phyloP scores from a whole-genome alignment of 352 stramenopile genomes.

The Pythium utonaiense region DNA sequence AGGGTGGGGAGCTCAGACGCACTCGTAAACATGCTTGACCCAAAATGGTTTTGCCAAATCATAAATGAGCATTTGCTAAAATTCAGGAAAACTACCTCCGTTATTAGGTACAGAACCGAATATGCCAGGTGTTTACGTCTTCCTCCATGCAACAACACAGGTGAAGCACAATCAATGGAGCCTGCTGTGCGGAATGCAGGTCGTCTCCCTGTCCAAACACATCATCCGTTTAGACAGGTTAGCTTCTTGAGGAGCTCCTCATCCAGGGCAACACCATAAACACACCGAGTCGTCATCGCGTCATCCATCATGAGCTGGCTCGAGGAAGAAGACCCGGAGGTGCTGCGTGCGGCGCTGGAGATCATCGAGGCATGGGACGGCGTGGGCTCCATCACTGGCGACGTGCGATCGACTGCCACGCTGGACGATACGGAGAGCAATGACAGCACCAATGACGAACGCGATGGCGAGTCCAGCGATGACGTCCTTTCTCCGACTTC shows the following conservation, averaged over 20 bases:
- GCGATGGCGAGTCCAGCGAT: constrained; percentile 5
- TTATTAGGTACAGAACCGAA: not conserved
- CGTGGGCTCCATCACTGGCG: not conserved
- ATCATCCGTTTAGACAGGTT: not conserved
- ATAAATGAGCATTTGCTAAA: not conserved
- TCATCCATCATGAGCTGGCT: constrained; percentile 4
- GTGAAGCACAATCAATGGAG: not conserved
- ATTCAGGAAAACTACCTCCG: not conserved
- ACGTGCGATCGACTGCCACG: not conserved
- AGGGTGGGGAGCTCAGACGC: too few species aligned
- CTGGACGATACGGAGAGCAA: not conserved
- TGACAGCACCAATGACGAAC: constrained; percentile 5
- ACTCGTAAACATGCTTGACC: too few species aligned
- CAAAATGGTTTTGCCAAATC: too few species aligned
- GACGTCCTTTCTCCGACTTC: not conserved
- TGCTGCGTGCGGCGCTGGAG: constrained; percentile 16
- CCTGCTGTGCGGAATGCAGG: not conserved
- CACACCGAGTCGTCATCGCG: not conserved
- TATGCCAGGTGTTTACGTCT: not conserved
- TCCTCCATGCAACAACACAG: not conserved
- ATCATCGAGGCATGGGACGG: constrained; percentile 16
- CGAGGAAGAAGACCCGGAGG: constrained; percentile 15
- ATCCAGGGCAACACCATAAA: not conserved
- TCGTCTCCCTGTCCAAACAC: not conserved
- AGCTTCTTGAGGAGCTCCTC: not conserved